Evolutionary conservation across 2,329 filamentous ascomycete species (phyloP).

Genomic region (Colletotrichum echinochloae): DNA sequence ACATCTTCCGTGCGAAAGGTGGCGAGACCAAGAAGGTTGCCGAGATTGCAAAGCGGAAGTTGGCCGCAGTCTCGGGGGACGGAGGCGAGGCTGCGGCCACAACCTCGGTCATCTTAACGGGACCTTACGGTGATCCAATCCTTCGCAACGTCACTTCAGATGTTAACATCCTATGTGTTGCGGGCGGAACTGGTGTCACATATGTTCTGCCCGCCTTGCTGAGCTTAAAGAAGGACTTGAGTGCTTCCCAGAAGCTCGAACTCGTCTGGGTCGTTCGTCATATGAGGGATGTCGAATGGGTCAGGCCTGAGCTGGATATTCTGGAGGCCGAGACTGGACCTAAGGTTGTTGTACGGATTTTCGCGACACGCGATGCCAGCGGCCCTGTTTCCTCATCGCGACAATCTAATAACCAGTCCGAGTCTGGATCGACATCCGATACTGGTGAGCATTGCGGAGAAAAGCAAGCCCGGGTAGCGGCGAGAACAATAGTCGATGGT

Average conservation of each 20-base stretch:
- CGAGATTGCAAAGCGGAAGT: slow-evolving; percentile 55
- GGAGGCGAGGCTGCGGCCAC: slow-evolving; percentile 45
- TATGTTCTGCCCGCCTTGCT: slow-evolving; percentile 60
- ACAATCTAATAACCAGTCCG: slow-evolving; percentile 42
- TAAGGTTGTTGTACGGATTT: slow-evolving; percentile 66
- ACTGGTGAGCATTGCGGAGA: slow-evolving; percentile 37
- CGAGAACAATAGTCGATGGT: slow-evolving; percentile 40
- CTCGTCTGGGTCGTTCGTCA: slow-evolving; percentile 75
- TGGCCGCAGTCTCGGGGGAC: slow-evolving; percentile 42
- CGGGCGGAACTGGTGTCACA: slow-evolving; percentile 56
- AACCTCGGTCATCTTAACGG: slow-evolving; percentile 70
- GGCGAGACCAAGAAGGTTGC: slow-evolving; percentile 71
- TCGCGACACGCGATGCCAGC: slow-evolving; percentile 65
- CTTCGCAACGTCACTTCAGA: slow-evolving; percentile 53
- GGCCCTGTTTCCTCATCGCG: slow-evolving; percentile 30
- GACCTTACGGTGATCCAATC: slow-evolving; percentile 70
- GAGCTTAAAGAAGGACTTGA: slow-evolving; percentile 46
- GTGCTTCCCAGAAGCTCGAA: slow-evolving; percentile 59
- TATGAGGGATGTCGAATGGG: slow-evolving; percentile 67
- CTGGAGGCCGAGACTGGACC: slow-evolving; percentile 53
- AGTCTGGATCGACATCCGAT: slow-evolving; percentile 28
- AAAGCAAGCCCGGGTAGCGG: slow-evolving; percentile 42
- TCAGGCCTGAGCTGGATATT: slow-evolving; percentile 65
- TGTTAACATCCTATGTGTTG: slow-evolving; percentile 55
- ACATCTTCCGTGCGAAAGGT: slow-evolving; percentile 67